phyloP scores from a whole-genome alignment of 1,139 yeast genomes.

The Hansenula sp. region DNA sequence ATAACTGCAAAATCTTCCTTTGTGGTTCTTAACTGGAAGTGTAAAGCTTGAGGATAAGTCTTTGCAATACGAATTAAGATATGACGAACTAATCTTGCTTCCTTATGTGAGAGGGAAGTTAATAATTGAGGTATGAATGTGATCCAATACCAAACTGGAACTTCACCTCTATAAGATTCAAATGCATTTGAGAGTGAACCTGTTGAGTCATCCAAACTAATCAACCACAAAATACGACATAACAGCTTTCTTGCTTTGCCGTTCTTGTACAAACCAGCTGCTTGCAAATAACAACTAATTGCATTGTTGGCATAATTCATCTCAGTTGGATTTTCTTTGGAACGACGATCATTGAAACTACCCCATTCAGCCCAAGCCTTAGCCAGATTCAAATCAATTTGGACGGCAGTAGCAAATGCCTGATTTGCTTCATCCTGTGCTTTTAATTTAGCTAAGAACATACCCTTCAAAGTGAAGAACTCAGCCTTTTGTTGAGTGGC shows the following conservation, averaged over 20 bases:
- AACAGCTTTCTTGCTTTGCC: slow-evolving; percentile 85
- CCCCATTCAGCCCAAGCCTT: slow-evolving; percentile 99
- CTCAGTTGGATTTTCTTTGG: slow-evolving; percentile 81
- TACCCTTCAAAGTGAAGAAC: slow-evolving; percentile 94
- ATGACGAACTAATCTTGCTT: slow-evolving; percentile 84
- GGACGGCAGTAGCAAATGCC: slow-evolving; percentile 97
- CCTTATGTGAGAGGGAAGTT: slow-evolving; percentile 85
- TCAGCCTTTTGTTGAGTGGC: slow-evolving; percentile 98
- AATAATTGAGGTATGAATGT: slow-evolving; percentile 93
- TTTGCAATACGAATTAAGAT: slow-evolving; percentile 90
- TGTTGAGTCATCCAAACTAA: slow-evolving; percentile 82
- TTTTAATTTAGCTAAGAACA: slow-evolving; percentile 89
- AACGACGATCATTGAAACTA: slow-evolving; percentile 82
- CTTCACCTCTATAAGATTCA: slow-evolving; percentile 91
- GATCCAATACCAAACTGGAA: slow-evolving; percentile 99
- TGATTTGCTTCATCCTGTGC: slow-evolving; percentile 95
- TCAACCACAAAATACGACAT: slow-evolving; percentile 90
- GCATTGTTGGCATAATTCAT: slow-evolving; percentile 90
- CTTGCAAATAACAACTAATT: slow-evolving; percentile 91
- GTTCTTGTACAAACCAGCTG: slow-evolving; percentile 93
- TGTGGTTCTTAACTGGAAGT: slow-evolving; percentile 92
- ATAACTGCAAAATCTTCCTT: slow-evolving; percentile 89
- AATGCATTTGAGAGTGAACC: slow-evolving; percentile 86
- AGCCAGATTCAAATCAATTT: slow-evolving; percentile 86
- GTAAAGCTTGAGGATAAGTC: slow-evolving; percentile 95